Percentiles rank a stretch among this genome's conserved stretches.
phyloP scores from a whole-genome alignment of 306 rosid species.

The Alnus glutinosa region DNA sequence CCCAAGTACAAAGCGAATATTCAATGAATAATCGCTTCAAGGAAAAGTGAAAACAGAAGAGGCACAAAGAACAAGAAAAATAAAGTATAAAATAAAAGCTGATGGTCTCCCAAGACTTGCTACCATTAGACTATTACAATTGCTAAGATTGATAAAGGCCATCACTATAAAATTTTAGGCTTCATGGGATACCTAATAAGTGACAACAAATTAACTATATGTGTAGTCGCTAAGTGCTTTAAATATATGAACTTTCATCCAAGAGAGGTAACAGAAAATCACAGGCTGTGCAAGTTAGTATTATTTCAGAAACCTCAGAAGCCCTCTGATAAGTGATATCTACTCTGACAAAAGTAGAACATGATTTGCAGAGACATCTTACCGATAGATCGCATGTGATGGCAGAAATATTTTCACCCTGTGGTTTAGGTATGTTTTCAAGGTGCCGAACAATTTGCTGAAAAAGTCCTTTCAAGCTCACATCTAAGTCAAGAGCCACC shows the following conservation, averaged over 20 bases:
- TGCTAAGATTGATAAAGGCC: neutral
- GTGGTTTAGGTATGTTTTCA: constrained; percentile 91
- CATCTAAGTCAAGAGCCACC: constrained; percentile 97
- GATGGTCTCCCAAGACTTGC: neutral
- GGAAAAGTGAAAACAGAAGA: neutral
- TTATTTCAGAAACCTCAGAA: neutral
- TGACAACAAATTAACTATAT: no score
- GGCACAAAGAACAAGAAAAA: neutral
- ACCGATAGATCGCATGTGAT: constrained; percentile 82
- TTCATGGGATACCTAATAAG: no score
- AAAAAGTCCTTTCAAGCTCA: constrained; percentile 71
- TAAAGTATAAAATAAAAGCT: no score
- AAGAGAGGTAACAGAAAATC: neutral
- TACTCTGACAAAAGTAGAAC: constrained; percentile 21
- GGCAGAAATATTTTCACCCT: constrained; percentile 89
- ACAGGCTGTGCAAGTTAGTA: neutral
- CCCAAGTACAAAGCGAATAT: neutral
- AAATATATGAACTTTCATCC: neutral
- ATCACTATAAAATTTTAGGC: neutral
- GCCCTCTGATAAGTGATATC: neutral
- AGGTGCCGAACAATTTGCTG: constrained; percentile 85
- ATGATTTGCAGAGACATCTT: constrained; percentile 31
- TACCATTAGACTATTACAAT: no score
- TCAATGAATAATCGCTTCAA: neutral
- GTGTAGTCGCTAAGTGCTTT: no score